Base-by-base conservation (phyloP, 1,284 basidiomycete genomes). In the Tilletia caries region DNA sequence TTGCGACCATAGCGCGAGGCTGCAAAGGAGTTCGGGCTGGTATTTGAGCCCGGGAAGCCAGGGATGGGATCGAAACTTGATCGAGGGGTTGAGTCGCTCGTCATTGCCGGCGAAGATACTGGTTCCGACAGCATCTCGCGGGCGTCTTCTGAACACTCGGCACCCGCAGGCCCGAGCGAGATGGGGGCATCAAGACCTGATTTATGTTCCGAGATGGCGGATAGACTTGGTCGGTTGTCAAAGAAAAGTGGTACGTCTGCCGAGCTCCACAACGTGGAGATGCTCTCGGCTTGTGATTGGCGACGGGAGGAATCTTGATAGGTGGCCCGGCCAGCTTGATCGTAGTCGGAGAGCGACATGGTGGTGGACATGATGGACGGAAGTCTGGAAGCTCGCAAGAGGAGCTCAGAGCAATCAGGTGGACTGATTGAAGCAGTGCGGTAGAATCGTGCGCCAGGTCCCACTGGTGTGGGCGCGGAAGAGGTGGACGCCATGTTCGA, bases 161-260 rank as follows among this genome's bases (percentile, higher is more conserved):
- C 18, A 50, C 23, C 48, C 2, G 33, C 10, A 29, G 58, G 58
- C 33, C 58, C 58, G 10, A 62, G 58, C 15, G 32, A 32, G 33
- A 62, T 62, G 32, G 58, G 58, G 33, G 29, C 58, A 2, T 29
- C 58, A 20, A 62, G 29, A 12, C 25, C 54, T 5, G 58, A 20
- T 29, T 62, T 62, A 0, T 62, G 29, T 29, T 34, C 32, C 3
- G 27, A 33, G 29, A 62, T 34, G 29, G 32, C 32, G 33, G 32
- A 20, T 13, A 62, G 34, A 37, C 41, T 67, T n/a, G 66, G 37
- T 20, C 64, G 23, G n/a, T 20, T 65, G 41, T 78, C 78, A n/a
- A 79, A 72, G 62, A 76, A 76, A 41, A 79, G 66, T 1, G 78
- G 78, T 0, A 78, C 71, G 6, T 79, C 78, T 44, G 78, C 78